Conservation (phyloP, 306 rosid species). For the Lotus japonicus region DNA sequence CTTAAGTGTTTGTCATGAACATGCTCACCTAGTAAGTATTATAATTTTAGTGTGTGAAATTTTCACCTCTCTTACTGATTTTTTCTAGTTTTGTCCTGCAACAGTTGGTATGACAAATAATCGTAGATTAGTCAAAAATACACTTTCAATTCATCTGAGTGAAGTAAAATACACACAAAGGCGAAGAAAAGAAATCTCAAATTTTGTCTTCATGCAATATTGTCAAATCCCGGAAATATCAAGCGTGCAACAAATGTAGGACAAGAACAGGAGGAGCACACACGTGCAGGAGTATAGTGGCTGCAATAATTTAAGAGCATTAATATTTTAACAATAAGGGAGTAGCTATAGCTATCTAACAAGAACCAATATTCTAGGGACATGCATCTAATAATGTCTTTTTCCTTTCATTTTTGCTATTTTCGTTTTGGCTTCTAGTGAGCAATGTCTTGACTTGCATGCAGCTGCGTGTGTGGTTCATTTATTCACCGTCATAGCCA, state of each 20-base stretch:
- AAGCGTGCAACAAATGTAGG: not conserved
- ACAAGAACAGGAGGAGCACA: no score
- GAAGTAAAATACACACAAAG: not conserved
- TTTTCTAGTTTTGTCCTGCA: no score
- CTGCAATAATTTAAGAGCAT: not conserved
- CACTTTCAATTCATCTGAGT: not conserved
- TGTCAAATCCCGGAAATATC: not conserved
- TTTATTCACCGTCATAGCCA: conserved; percentile 9
- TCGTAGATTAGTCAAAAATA: no score
- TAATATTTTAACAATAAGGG: no score
- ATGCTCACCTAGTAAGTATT: no score
- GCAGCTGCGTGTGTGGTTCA: conserved; percentile 1
- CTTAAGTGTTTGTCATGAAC: no score
- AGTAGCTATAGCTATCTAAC: not conserved
- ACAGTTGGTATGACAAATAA: no score
- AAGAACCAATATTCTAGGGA: not conserved
- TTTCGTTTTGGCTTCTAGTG: not conserved
- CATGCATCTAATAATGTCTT: not conserved
- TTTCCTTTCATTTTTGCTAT: not conserved
- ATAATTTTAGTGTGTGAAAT: no score
- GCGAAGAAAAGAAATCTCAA: not conserved
- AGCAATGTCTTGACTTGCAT: conserved; percentile 14
- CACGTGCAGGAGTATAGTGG: no score
- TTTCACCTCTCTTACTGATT: no score
- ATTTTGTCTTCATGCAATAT: not conserved